Conservation (phyloP, 2,329 filamentous ascomycete genomes). For the Penicillium frequentans region DNA sequence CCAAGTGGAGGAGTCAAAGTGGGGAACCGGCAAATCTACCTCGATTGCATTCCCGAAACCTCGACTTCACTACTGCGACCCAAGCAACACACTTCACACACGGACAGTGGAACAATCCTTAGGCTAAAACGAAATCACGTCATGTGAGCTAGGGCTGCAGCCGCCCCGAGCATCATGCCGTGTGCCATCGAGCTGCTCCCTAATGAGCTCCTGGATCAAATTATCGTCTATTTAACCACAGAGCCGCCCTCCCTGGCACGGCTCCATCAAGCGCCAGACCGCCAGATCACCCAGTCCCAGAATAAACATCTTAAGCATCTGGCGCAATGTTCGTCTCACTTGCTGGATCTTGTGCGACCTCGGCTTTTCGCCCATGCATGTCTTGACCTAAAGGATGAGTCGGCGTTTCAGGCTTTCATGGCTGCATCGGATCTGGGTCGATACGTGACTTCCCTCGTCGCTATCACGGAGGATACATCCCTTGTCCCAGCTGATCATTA, state of each 20-base stretch:
- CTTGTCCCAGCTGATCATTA: conserved; percentile 37
- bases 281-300: conserved; percentile 41
- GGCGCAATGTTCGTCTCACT: conserved; percentile 55
- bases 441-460: conserved; percentile 50
- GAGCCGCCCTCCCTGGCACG: conserved; percentile 51
- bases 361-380: conserved; percentile 59
- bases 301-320: conserved; percentile 54
- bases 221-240: conserved; percentile 57
- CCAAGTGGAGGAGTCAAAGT: conserved; percentile 18
- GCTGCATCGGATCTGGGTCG: conserved; percentile 28
- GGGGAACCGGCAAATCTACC: conserved; percentile 24
- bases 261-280: conserved; percentile 53
- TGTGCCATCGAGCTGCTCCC: conserved; percentile 47
- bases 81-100: not conserved
- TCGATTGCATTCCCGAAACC: conserved; percentile 15
- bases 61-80: not conserved
- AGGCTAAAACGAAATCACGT: not conserved
- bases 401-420: conserved; percentile 43
- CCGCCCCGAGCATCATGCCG: conserved; percentile 29
- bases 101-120: not conserved
- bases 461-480: conserved; percentile 43
- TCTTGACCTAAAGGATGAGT: conserved; percentile 37
- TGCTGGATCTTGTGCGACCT: conserved; percentile 55
- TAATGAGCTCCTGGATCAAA: conserved; percentile 60
- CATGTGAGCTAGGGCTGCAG: conserved; percentile 15